Conservation (phyloP, 495 filamentous ascomycete species). For the Parachaetomium inaequale region DNA sequence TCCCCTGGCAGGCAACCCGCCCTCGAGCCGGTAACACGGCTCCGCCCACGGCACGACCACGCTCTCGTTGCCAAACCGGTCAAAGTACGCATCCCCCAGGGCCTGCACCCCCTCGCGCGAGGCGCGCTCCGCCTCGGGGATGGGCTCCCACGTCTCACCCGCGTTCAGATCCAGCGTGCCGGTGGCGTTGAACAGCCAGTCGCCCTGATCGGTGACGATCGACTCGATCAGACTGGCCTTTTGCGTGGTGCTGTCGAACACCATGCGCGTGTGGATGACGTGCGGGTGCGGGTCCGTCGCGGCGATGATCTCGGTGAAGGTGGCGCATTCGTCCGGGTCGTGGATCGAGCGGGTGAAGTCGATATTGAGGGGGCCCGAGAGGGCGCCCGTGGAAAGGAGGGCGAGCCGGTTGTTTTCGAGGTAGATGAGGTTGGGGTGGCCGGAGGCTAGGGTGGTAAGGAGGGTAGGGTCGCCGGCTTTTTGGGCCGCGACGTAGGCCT, state of each 20-base stretch:
- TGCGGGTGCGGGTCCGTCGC: constrained; percentile 36
- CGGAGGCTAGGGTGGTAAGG: constrained; percentile 11
- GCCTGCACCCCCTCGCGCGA: constrained; percentile 32
- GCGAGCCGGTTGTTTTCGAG: constrained; percentile 35
- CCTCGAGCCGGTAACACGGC: constrained; percentile 39
- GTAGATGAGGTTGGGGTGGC: constrained; percentile 25
- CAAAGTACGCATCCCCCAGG: constrained; percentile 38
- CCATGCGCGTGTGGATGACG: constrained; percentile 38
- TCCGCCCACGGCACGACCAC: constrained; percentile 33
- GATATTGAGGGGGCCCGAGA: constrained; percentile 37
- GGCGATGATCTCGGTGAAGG: constrained; percentile 48
- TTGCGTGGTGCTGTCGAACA: too few species aligned
- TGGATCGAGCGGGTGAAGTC: constrained; percentile 42
- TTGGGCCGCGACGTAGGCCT: constrained; percentile 25
- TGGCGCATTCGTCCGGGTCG: constrained; percentile 45
- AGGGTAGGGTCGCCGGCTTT: constrained; percentile 20
- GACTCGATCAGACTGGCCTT: constrained; percentile 34
- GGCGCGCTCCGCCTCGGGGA: constrained; percentile 28
- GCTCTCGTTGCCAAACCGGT: constrained; percentile 35
- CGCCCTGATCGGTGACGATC: constrained; percentile 35
- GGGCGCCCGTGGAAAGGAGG: constrained; percentile 35
- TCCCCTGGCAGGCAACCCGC: constrained; percentile 24
- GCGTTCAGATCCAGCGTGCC: constrained; percentile 30
- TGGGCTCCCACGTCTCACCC: constrained; percentile 38
- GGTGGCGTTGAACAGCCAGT: constrained; percentile 45